Percentiles rank a stretch among this genome's conserved stretches.
These are phyloP conservation scores for Magnolia sinica DNA, from an alignment of 164 flowering plant genomes.

Conservation along the genomic window DNA sequence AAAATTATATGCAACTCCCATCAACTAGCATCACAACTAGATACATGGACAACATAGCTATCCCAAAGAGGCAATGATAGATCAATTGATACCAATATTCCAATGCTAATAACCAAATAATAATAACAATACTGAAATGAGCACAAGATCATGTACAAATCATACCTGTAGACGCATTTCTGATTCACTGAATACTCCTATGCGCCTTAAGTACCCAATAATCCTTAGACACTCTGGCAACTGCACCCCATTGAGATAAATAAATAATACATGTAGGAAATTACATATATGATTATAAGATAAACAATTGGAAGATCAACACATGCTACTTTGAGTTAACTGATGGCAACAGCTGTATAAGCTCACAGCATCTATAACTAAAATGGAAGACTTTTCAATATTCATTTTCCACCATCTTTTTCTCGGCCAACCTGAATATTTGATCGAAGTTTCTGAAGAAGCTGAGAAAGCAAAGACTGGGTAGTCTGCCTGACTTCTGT, in stretches of 20 bases:
- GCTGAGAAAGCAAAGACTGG: constrained; percentile 94
- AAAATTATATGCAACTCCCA: background rate
- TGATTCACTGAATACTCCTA: constrained; percentile 91
- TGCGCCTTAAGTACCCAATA: constrained; percentile 94
- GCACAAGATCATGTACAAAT: background rate
- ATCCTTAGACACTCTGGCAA: constrained; percentile 94
- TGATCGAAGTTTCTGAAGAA: constrained; percentile 91
- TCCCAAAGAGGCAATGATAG: background rate
- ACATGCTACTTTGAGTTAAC: background rate
- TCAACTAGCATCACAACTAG: too few species aligned
- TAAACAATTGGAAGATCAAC: background rate
- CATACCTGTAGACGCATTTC: constrained; percentile 93
- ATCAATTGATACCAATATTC: background rate
- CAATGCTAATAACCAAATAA: background rate
- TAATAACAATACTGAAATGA: background rate
- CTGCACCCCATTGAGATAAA: constrained; percentile 32
- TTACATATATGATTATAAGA: background rate
- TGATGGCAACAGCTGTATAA: background rate
- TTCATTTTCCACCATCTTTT: background rate
- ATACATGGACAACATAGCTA: background rate
- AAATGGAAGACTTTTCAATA: background rate
- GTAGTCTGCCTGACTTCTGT: constrained; percentile 89
- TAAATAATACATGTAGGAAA: background rate
- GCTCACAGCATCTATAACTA: background rate
- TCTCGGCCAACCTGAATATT: constrained; percentile 72